Evolutionary conservation across 2,329 filamentous ascomycete species (phyloP).

Genomic region (Karstenula rhodostoma): DNA sequence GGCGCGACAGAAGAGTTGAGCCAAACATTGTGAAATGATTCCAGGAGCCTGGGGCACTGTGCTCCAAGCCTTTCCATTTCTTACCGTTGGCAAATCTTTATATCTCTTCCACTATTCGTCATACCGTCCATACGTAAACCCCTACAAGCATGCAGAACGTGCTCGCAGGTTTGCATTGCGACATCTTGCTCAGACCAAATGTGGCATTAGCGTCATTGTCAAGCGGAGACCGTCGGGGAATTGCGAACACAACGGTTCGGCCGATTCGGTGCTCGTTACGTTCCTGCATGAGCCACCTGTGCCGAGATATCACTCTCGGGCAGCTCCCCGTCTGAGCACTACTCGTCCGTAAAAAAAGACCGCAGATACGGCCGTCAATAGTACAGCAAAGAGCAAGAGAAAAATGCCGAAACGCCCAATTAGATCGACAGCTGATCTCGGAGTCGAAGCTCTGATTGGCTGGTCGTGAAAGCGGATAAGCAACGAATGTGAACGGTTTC

Average conservation of each 20-base stretch:
- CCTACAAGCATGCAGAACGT: not conserved
- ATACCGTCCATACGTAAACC: not conserved
- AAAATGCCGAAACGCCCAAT: no score
- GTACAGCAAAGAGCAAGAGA: no score
- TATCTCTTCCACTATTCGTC: not conserved
- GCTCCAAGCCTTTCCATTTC: not conserved
- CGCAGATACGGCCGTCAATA: not conserved
- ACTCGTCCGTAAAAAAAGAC: not conserved
- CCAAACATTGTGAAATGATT: not conserved
- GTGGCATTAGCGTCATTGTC: not conserved
- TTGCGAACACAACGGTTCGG: not conserved
- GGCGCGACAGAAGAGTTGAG: not conserved
- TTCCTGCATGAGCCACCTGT: not conserved
- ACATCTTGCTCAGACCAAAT: slow-evolving; percentile 4
- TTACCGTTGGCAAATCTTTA: slow-evolving; percentile 2
- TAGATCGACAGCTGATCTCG: no score
- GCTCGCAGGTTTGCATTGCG: slow-evolving; percentile 3
- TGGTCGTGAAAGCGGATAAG: no score
- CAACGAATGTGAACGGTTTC: no score
- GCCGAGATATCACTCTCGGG: not conserved
- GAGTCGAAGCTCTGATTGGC: no score
- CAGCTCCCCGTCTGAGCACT: not conserved
- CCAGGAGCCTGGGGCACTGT: not conserved
- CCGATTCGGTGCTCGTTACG: not conserved
- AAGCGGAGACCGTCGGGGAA: not conserved